A percentile compares a stretch with the other conserved stretches of the same genome.
Conservation (phyloP, 2,329 filamentous ascomycete species). For the Colletotrichum chrysophilum region DNA sequence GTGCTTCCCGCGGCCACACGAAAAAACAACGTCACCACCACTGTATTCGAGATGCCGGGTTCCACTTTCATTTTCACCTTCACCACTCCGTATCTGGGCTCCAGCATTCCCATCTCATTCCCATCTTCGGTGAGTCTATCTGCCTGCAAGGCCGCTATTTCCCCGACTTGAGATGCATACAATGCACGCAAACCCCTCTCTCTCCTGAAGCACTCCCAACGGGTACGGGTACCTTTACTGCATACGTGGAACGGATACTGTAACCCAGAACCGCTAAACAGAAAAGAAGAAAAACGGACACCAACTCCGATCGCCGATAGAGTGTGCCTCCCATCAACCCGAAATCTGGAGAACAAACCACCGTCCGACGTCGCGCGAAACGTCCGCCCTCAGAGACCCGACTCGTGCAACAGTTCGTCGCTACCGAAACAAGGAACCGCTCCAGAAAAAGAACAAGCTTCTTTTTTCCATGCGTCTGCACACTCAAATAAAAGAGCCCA, state of each 20-base stretch:
- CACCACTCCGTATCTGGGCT: neutral
- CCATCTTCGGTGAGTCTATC: neutral
- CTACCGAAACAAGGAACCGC: neutral
- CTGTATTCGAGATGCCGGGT: slow-evolving; percentile 12
- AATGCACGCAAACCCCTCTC: neutral
- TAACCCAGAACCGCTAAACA: neutral
- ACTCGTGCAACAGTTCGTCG: neutral
- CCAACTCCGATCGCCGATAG: slow-evolving; percentile 3
- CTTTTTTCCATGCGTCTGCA: neutral
- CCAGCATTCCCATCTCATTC: neutral
- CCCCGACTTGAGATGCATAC: neutral
- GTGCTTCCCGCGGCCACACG: neutral
- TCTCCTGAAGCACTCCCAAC: neutral
- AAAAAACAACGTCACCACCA: slow-evolving; percentile 14
- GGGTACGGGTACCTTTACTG: neutral
- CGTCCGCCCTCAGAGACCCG: neutral
- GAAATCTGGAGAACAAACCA: neutral
- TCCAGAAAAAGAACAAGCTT: neutral
- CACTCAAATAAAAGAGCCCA: neutral
- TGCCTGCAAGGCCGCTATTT: neutral
- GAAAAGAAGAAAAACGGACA: neutral
- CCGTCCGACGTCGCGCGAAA: neutral
- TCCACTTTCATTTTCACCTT: neutral
- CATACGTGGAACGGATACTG: neutral
- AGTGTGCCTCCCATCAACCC: neutral